Conservation (phyloP, 805 yeast genomes). For the Scheffersomyces lignosus region DNA sequence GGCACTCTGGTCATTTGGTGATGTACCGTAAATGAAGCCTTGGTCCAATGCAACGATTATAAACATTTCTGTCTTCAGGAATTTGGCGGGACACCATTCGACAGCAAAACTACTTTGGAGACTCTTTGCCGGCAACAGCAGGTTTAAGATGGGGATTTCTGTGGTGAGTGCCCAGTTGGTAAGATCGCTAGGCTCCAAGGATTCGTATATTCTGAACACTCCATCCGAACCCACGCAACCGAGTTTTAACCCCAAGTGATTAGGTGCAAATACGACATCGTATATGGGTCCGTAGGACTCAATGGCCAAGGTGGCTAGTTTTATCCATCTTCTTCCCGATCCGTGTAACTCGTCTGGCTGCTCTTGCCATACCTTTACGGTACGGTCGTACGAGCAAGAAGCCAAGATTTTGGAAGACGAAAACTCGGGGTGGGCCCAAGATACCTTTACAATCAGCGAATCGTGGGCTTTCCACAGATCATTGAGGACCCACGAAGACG, state of each 20-base stretch:
- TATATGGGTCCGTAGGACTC: conserved; percentile 89
- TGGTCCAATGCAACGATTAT: conserved; percentile 86
- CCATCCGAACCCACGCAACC: conserved; percentile 93
- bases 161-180: conserved; percentile 76
- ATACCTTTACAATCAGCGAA: conserved; percentile 74
- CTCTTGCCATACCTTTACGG: conserved; percentile 90
- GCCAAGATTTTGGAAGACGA: conserved; percentile 74
- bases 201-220: conserved; percentile 78
- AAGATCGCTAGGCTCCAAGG: conserved; percentile 85
- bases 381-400: conserved; percentile 86
- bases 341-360: conserved; percentile 71
- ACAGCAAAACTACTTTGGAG: conserved; percentile 83
- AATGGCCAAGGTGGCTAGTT: conserved; percentile 66
- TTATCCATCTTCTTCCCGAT: conserved; percentile 83
- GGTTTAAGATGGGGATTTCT: conserved; percentile 64
- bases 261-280: conserved; percentile 87
- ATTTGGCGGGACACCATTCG: conserved; percentile 89
- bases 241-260: conserved; percentile 74
- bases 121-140: conserved; percentile 71
- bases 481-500: conserved; percentile 76
- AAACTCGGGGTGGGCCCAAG: conserved; percentile 95
- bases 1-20: conserved; percentile 1
- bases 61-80: conserved; percentile 69
- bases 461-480: conserved; percentile 98
- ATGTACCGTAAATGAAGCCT: conserved; percentile 65